Conservation (phyloP, 768 basidiomycete genomes). For the Hygrocybe punicea region DNA sequence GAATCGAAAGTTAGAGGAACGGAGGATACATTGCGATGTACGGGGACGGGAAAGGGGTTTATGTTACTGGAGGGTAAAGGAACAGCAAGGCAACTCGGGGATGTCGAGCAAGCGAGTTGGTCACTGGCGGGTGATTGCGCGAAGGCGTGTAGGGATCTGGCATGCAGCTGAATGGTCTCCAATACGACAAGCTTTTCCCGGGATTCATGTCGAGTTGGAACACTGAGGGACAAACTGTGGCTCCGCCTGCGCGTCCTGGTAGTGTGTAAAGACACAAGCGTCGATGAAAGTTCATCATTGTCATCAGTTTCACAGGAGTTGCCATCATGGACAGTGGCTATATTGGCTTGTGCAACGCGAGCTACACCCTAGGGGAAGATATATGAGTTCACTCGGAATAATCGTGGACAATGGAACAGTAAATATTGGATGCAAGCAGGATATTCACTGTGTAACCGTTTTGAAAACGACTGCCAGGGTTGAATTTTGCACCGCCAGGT, state of each 20-base stretch:
- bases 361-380: constrained; percentile 53
- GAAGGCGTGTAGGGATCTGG: constrained; percentile 59
- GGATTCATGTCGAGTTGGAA: constrained; percentile 40
- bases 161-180: constrained; percentile 60
- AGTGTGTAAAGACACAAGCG: constrained; percentile 28
- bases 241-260: constrained; percentile 49
- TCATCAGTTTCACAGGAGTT: constrained; percentile 53
- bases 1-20: constrained; percentile 20
- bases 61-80: constrained; percentile 11
- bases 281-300: constrained; percentile 44
- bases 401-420: too few relatives aligned
- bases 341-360: constrained; percentile 70
- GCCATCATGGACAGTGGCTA: constrained; percentile 54
- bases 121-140: constrained; percentile 25
- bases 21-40: constrained; percentile 50
- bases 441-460: constrained; percentile 59
- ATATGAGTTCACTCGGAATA: not conserved
- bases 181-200: constrained; percentile 54
- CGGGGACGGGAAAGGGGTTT: constrained; percentile 31
- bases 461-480: constrained; percentile 69
- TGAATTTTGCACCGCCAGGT: constrained; percentile 70
- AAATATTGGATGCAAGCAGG: not conserved
- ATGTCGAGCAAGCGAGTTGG: constrained; percentile 38
- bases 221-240: constrained; percentile 54
- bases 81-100: constrained; percentile 9